Base-by-base conservation (phyloP, 2,329 filamentous ascomycete genomes). In the Cryphonectria naterciae region DNA sequence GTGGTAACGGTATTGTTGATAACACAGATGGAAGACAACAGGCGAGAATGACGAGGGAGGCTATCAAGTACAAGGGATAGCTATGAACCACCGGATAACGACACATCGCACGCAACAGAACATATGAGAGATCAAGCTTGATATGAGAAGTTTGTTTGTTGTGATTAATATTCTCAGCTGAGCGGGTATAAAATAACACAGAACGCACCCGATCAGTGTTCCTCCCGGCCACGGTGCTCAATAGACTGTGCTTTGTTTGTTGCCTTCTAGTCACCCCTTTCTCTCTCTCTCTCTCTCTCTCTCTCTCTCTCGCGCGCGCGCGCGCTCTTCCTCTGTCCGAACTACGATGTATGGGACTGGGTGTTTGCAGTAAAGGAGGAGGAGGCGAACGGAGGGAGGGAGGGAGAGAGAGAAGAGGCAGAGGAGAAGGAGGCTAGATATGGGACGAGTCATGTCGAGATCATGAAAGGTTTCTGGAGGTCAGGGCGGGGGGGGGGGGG, bases 361-460 rank as follows among this genome's bases (percentile, higher is more conserved):
- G 46, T 49, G 22, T 22, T 6, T 49, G 46, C 46, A 49, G 46
- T 49, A 49, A 49, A 46, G 17, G 46, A 49, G 6, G 46, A 49
- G 46, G 19, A 49, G 6, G 32, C 1, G 32, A 28, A 17, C 52
- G 15, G 4, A 35, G 13, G 13, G 54, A 56, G 54, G 13, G n/a
- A n/a, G n/a, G n/a, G n/a, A n/a, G n/a, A n/a, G 25, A 17, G 46
- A 52, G 46, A 8, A 52, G n/a, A 17, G 25, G 25, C 32, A 28
- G 54, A 32, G 25, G 25, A 28, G 19, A 6, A 58, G 46, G 15
- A 58, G 15, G 54, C 28, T 58, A 19, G 25, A 32, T 49, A 49
- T 49, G 46, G 46, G 54, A 58, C 54, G 54, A 58, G 54, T 58
- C 54, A 32, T 58, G 54, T 32, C 13, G 28, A 32, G 54, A 58